phyloP scores from a whole-genome alignment of 345 rosid genomes.

The Syzygium grande region DNA sequence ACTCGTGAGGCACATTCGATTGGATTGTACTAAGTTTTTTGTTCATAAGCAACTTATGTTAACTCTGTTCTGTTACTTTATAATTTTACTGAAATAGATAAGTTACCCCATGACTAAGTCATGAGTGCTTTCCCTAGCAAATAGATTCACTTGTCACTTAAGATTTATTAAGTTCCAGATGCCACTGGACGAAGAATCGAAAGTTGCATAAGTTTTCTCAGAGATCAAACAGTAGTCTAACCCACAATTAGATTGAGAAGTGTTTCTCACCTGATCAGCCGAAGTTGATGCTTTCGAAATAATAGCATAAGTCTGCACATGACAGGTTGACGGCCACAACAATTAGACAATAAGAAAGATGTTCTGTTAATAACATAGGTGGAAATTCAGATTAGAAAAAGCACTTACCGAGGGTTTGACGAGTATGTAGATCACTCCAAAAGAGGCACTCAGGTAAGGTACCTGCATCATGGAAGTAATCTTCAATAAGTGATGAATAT shows the following conservation, averaged over 20 bases:
- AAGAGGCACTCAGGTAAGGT: conserved; percentile 41
- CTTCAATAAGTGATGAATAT: not conserved
- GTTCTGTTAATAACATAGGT: not conserved
- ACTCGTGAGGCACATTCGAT: not conserved
- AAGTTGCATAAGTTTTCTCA: not conserved
- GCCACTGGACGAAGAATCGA: rapidly evolving
- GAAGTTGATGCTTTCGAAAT: conserved; percentile 46
- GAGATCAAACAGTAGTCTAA: not conserved
- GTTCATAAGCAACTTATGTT: not conserved
- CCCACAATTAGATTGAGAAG: not conserved
- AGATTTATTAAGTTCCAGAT: not conserved
- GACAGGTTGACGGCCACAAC: not conserved
- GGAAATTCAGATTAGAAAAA: not conserved
- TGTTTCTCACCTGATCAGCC: conserved; percentile 29
- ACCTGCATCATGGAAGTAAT: conserved; percentile 17
- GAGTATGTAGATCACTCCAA: conserved; percentile 40
- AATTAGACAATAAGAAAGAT: not conserved
- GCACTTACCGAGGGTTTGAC: conserved; percentile 38
- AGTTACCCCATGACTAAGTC: not conserved
- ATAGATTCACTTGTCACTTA: not conserved
- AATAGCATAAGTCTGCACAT: conserved; percentile 39
- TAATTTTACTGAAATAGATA: not conserved
- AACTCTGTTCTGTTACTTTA: not conserved
- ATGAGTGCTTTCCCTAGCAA: not conserved
- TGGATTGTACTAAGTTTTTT: not conserved